phyloP scores from a whole-genome alignment of 495 filamentous ascomycete species.

The Penicillium bovifimosum region DNA sequence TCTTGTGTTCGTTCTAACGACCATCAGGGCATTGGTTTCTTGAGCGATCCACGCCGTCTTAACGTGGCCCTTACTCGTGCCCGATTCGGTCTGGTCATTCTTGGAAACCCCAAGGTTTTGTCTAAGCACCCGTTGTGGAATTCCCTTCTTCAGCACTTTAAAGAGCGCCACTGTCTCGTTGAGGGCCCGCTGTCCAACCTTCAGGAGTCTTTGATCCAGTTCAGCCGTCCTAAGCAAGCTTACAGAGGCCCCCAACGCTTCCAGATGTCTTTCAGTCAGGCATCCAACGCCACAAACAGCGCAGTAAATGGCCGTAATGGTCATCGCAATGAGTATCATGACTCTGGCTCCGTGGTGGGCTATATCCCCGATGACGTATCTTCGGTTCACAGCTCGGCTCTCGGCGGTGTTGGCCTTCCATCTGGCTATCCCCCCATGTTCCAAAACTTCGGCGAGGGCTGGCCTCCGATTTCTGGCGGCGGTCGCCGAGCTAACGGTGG shows the following conservation, averaged over 20 bases:
- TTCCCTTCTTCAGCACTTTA: constrained; percentile 92
- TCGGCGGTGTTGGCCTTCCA: constrained; percentile 73
- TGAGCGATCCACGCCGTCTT: constrained; percentile 95
- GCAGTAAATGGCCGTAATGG: constrained; percentile 48
- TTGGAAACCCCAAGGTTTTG: constrained; percentile 96
- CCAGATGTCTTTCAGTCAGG: constrained; percentile 73
- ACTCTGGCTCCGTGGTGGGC: constrained; percentile 79
- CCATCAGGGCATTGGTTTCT: constrained; percentile 97
- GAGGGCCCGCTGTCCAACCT: constrained; percentile 96
- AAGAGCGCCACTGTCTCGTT: constrained; percentile 92
- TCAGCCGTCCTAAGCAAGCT: constrained; percentile 85
- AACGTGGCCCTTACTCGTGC: constrained; percentile 98
- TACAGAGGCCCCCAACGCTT: constrained; percentile 89
- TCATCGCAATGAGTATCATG: constrained; percentile 66
- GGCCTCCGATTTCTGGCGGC: constrained; percentile 70
- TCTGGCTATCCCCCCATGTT: constrained; percentile 94
- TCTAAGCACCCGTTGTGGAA: constrained; percentile 99
- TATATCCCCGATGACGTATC: constrained; percentile 98
- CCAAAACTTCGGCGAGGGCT: constrained; percentile 81
- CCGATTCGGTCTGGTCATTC: constrained; percentile 91
- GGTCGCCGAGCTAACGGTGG: constrained; percentile 56
- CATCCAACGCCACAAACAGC: constrained; percentile 49
- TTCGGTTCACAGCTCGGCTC: constrained; percentile 85
- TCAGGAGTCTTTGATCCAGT: constrained; percentile 90
- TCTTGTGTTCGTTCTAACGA: constrained; percentile 99